Percentiles rank a stretch among this genome's conserved stretches.
Conservation (phyloP, 352 stramenopile genomes). For the Pythium plurisporium region DNA sequence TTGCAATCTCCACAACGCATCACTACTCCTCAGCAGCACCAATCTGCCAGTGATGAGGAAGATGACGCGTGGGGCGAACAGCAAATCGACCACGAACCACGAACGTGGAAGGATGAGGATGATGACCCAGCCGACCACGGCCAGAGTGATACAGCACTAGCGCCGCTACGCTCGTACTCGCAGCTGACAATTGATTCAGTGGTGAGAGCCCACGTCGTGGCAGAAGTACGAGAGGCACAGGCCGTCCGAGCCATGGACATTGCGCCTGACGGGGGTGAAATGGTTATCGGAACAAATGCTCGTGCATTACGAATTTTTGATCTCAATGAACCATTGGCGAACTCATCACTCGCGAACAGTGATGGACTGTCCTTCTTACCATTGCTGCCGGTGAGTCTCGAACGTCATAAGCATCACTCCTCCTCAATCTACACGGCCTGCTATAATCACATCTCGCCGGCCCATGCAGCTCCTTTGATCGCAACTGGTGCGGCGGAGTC, state of each 20-base stretch:
- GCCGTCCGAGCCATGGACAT: slow-evolving; percentile 53
- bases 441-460: slow-evolving; percentile 29
- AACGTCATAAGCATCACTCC: slow-evolving; percentile 59
- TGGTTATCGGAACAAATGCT: slow-evolving; percentile 64
- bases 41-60: not conserved
- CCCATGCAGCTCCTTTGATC: slow-evolving; percentile 22
- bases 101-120: not conserved
- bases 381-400: slow-evolving; percentile 43
- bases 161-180: slow-evolving; percentile 25
- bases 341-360: not conserved
- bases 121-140: not conserved
- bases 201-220: slow-evolving; percentile 42
- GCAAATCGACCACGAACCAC: not conserved
- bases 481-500: slow-evolving; percentile 55
- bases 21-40: not conserved
- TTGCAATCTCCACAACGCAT: not conserved
- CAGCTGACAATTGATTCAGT: slow-evolving; percentile 38
- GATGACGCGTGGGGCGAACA: not conserved
- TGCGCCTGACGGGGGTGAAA: slow-evolving; percentile 27
- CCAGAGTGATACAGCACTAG: not conserved
- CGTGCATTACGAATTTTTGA: slow-evolving; percentile 53
- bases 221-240: slow-evolving; percentile 49
- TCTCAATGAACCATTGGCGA: slow-evolving; percentile 18
- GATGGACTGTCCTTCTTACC: slow-evolving; percentile 27
- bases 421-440: slow-evolving; percentile 51